A percentile compares a stretch with the other conserved stretches of the same genome.
phyloP scores from a whole-genome alignment of 352 stramenopile genomes.

The Phytophthora meadii region DNA sequence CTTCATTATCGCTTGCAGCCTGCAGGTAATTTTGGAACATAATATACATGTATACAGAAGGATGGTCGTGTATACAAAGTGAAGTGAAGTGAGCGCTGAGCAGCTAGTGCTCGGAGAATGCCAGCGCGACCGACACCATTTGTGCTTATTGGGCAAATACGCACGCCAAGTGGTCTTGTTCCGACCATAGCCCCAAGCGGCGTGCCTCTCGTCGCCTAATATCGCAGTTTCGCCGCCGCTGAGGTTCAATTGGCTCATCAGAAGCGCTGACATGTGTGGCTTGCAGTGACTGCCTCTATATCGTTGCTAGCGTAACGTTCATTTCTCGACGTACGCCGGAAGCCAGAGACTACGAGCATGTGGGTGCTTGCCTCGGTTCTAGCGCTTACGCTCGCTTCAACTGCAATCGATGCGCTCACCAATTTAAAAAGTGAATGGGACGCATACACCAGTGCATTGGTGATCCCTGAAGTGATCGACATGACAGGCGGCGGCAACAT shows the following conservation, averaged over 20 bases:
- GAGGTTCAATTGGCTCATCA: slow-evolving; percentile 15
- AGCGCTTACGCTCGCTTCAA: neutral
- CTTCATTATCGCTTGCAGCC: neutral
- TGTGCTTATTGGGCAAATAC: slow-evolving; percentile 15
- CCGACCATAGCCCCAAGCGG: neutral
- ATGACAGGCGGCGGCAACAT: slow-evolving; percentile 47
- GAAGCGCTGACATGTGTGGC: slow-evolving; percentile 4
- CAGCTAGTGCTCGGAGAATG: slow-evolving; percentile 14
- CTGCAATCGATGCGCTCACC: slow-evolving; percentile 10
- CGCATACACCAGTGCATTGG: slow-evolving; percentile 40
- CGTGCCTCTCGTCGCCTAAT: slow-evolving; percentile 18
- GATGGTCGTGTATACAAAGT: neutral
- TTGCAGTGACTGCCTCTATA: neutral
- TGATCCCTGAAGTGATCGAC: slow-evolving; percentile 51
- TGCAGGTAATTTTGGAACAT: too few species aligned
- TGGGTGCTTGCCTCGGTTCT: neutral
- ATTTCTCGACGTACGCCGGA: slow-evolving; percentile 20
- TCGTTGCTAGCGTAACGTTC: neutral
- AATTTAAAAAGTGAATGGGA: slow-evolving; percentile 51
- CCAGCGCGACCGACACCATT: slow-evolving; percentile 16
- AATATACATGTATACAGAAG: too few species aligned
- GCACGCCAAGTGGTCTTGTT: slow-evolving; percentile 5
- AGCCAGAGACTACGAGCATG: slow-evolving; percentile 9
- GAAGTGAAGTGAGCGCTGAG: too few species aligned
- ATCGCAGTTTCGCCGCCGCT: slow-evolving; percentile 2